Percentiles rank a stretch among this genome's conserved stretches.
phyloP scores from a whole-genome alignment of 2,329 filamentous ascomycete species.

The Magnaporthiopsis incrustans region DNA sequence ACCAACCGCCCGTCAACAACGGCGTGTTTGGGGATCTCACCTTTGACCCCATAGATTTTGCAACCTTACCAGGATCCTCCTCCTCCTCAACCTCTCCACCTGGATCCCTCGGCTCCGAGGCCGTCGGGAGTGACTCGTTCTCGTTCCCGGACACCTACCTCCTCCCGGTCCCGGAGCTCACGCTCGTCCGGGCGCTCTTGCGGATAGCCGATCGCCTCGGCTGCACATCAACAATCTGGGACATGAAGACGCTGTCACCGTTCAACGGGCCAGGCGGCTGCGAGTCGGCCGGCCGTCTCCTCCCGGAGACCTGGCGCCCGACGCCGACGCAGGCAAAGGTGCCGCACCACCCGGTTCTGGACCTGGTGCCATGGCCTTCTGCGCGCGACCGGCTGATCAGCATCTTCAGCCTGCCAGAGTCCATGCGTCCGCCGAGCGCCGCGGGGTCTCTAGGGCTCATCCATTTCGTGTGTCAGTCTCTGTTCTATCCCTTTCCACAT shows the following conservation, averaged over 20 bases:
- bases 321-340: slow-evolving; percentile 39
- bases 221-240: slow-evolving; percentile 34
- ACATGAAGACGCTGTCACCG: slow-evolving; percentile 35
- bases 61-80: not conserved
- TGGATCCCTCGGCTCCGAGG: not conserved
- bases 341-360: slow-evolving; percentile 49
- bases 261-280: slow-evolving; percentile 24
- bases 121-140: slow-evolving; percentile 9
- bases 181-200: slow-evolving; percentile 36
- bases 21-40: too few species aligned
- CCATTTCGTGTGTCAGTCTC: slow-evolving; percentile 32
- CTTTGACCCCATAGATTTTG: not conserved
- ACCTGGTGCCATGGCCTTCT: slow-evolving; percentile 49
- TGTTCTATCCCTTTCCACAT: too few species aligned
- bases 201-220: slow-evolving; percentile 40
- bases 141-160: slow-evolving; percentile 38
- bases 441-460: slow-evolving; percentile 38
- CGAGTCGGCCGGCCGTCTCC: slow-evolving; percentile 23
- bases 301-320: slow-evolving; percentile 41
- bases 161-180: slow-evolving; percentile 39
- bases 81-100: not conserved
- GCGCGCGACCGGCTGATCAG: slow-evolving; percentile 28
- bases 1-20: too few species aligned
- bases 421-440: slow-evolving; percentile 37
- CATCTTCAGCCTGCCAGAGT: slow-evolving; percentile 40